Conservation (phyloP, 148 eudicot species). For the Amaranthus palmeri region DNA sequence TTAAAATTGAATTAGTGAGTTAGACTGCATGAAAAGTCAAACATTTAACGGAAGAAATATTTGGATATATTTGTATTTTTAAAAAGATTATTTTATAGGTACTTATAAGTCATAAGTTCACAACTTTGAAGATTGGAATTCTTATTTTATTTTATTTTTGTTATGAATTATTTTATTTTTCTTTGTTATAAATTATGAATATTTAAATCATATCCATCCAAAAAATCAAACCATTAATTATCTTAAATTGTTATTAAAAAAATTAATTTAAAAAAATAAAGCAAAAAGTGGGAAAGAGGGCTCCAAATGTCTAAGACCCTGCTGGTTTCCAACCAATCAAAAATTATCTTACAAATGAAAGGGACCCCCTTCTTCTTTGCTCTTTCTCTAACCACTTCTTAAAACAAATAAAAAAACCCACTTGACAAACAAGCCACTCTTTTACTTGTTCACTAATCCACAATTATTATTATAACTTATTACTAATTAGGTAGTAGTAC, state of each 20-base stretch:
- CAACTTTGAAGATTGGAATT: no score
- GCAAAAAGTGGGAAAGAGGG: conserved; percentile 11
- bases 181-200: no score
- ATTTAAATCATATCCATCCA: background rate
- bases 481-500: conserved; percentile 21
- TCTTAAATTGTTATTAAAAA: background rate
- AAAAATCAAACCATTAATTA: background rate
- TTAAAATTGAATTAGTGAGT: no score
- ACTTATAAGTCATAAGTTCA: no score
- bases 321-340: conserved; percentile 22
- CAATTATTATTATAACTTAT: background rate
- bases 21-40: no score
- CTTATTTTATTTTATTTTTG: no score
- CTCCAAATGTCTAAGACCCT: conserved; percentile 24
- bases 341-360: background rate
- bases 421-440: background rate
- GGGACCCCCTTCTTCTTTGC: background rate
- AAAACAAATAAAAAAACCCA: background rate
- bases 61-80: no score
- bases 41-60: no score
- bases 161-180: no score
- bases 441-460: conserved; percentile 19
- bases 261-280: background rate
- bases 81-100: no score
- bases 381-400: conserved; percentile 16